These are phyloP conservation scores for Fusarium marasasianum DNA, from an alignment of 2,329 filamentous ascomycete species.

Conservation along the genomic window DNA sequence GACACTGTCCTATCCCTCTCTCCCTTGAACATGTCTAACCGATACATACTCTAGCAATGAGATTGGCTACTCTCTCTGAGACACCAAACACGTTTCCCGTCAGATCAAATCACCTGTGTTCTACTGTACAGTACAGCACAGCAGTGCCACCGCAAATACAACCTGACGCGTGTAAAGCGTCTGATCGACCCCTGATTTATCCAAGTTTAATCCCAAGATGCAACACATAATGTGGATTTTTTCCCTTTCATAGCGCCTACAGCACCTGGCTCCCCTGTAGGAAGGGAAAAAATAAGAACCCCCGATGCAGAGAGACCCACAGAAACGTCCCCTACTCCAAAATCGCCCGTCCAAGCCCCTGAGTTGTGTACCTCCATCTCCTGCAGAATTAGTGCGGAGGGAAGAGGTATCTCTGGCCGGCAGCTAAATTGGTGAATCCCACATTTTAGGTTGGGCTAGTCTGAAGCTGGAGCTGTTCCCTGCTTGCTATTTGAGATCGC, in stretches of 20 bases:
- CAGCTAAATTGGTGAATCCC: slow-evolving; percentile 38
- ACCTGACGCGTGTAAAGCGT: slow-evolving; percentile 24
- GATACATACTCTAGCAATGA: slow-evolving; percentile 6
- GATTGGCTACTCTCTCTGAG: slow-evolving; percentile 14
- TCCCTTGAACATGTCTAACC: slow-evolving; percentile 22
- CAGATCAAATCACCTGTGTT: background rate
- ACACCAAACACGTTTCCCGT: background rate
- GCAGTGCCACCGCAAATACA: background rate
- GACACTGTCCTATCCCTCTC: slow-evolving; percentile 7
- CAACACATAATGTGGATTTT: background rate
- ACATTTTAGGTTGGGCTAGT: slow-evolving; percentile 29
- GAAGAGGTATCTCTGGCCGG: background rate
- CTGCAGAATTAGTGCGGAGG: background rate
- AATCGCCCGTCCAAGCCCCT: slow-evolving; percentile 27
- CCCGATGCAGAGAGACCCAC: slow-evolving; percentile 20
- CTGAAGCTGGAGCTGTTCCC: slow-evolving; percentile 16
- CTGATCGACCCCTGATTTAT: slow-evolving; percentile 24
- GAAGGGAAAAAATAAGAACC: background rate
- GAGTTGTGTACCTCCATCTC: slow-evolving; percentile 3
- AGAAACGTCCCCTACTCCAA: slow-evolving; percentile 21
- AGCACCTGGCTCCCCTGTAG: background rate
- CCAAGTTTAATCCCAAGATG: slow-evolving; percentile 6
- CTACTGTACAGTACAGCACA: background rate
- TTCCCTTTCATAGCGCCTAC: background rate
- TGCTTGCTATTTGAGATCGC: background rate